Evolutionary conservation across 2,329 filamentous ascomycete genomes (phyloP), one percentile per base, ranked within the genome.

Genomic region (Botryotinia calthae): DNA sequence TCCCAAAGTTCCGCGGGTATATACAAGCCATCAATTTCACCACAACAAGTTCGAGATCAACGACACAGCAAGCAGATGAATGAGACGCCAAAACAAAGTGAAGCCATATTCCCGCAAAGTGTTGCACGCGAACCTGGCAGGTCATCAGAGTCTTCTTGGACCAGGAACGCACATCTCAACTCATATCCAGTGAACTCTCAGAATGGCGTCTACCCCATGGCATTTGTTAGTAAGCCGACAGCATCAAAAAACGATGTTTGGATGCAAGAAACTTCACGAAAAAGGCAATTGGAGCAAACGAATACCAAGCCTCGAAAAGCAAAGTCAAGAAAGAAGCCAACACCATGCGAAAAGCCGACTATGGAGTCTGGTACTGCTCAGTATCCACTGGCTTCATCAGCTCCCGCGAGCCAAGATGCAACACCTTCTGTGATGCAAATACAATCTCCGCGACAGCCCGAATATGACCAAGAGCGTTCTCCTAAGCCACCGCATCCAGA

Each of bases 151-250:
- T 16, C 31, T 18, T 44, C 48, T 9, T 40, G 64, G 48, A 20
- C 48, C 34, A 42, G n/a, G 28, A 37, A 56, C 37, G 16, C 1
- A n/a, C 9, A 56, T 18, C 18, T 56, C n/a, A 31, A 56, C 28
- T 10, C 65, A 42, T 20, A 56, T 25, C 37, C 34, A 16, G 22
- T 40, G 10, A 67, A 67, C 9, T 28, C 48, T 28, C 64, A 67
- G 10, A 67, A 67, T 31, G 65, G 65, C 5, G 65, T 67, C 16
- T 67, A 67, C 28, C 65, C 65, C 6, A 42, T 67, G 65, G 48
- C 65, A 2, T 67, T 67, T 31, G 40, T 67, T 10, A 56, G 28
- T 20, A 42, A 67, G 22, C 16, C n/a, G 5, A 42, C 48, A 18
- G 34, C 25, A 56, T 56, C 65, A 56, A 31, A 20, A 6, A 67